Conservation (phyloP, 106 monocot genomes). For the Dendrobium officinale region DNA sequence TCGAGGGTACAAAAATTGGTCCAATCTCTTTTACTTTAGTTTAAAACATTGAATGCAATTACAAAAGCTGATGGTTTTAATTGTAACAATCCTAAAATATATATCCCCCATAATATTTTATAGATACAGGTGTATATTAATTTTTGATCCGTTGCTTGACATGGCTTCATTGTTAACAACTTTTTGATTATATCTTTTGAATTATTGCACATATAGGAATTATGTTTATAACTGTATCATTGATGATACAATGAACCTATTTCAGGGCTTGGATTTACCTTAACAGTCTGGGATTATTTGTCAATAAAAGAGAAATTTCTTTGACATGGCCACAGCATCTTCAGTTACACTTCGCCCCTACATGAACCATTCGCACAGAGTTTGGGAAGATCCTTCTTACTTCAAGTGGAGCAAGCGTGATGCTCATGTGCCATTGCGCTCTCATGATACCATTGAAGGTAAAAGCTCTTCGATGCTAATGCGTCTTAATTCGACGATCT, state of each 20-base stretch:
- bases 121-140: not conserved
- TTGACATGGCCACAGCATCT: conserved; percentile 30
- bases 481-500: not conserved
- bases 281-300: not conserved
- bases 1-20: not conserved
- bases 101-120: not conserved
- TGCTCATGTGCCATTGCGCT: conserved; percentile 82
- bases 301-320: not conserved
- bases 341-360: conserved; percentile 20
- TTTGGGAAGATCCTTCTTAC: conserved; percentile 92
- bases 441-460: conserved; percentile 92
- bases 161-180: not conserved
- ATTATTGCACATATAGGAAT: not conserved
- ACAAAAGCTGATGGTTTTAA: not conserved
- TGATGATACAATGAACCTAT: not conserved
- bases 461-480: not conserved
- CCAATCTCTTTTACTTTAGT: not conserved
- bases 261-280: conserved; percentile 4
- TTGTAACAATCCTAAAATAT: not conserved
- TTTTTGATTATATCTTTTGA: not conserved
- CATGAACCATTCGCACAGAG: conserved; percentile 28
- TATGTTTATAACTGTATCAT: not conserved
- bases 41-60: not conserved
- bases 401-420: conserved; percentile 97
- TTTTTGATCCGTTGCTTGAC: not conserved